A percentile compares a stretch with the other conserved stretches of the same genome.
Conservation (phyloP, 805 yeast genomes). For the Torulaspora delbrueckii region DNA sequence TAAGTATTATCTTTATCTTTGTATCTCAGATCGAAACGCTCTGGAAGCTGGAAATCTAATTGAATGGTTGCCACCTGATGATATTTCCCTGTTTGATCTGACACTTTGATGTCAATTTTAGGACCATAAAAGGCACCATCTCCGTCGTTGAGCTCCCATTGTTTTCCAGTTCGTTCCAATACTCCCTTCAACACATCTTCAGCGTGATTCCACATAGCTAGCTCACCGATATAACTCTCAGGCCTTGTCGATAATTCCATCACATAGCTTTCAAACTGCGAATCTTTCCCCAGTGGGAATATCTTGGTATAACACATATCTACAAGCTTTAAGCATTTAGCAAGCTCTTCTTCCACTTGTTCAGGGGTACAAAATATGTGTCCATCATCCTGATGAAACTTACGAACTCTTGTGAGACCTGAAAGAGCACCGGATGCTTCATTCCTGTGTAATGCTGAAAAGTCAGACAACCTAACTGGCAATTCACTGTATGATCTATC, state of each 20-base stretch:
- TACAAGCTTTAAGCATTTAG: conserved; percentile 64
- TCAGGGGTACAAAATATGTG: conserved; percentile 83
- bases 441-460: conserved; percentile 87
- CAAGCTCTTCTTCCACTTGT: conserved; percentile 73
- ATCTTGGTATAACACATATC: conserved; percentile 69
- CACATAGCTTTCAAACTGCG: conserved; percentile 43
- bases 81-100: conserved; percentile 71
- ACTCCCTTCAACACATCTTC: conserved; percentile 61
- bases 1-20: conserved; percentile 47
- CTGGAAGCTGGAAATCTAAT: conserved; percentile 90
- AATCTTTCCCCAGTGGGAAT: conserved; percentile 31
- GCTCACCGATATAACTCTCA: conserved; percentile 66
- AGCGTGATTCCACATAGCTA: conserved; percentile 77
- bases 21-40: conserved; percentile 70
- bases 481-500: conserved; percentile 81
- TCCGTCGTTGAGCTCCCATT: conserved; percentile 76
- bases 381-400: conserved; percentile 98
- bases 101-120: conserved; percentile 79
- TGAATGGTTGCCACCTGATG: conserved; percentile 97
- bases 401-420: conserved; percentile 86
- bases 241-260: conserved; percentile 85
- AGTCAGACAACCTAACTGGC: conserved; percentile 82
- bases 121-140: conserved; percentile 98
- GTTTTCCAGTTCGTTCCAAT: conserved; percentile 47
- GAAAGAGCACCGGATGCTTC: conserved; percentile 92